Percentiles rank a stretch among this genome's conserved stretches.
Conservation (phyloP, 768 basidiomycete genomes). For the Cyclocybe cylindracea region DNA sequence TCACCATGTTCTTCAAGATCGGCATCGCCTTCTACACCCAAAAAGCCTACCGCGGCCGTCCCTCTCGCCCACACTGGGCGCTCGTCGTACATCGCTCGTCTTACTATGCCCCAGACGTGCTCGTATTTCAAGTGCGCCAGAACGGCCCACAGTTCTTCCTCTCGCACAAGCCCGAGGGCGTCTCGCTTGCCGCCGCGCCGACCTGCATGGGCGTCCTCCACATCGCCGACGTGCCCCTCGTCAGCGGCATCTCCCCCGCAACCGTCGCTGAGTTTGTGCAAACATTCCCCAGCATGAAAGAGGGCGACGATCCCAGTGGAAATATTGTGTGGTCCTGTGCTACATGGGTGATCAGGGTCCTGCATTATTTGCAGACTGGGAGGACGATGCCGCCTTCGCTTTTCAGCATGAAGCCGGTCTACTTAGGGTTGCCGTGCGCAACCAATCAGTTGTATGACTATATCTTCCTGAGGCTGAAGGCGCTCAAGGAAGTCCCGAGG, state of each 20-base stretch:
- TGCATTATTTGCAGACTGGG: neutral
- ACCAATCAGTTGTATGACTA: no score
- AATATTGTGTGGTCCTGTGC: slow-evolving; percentile 1
- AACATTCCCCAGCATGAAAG: neutral
- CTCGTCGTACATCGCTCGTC: slow-evolving; percentile 3
- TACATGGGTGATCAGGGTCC: slow-evolving; percentile 6
- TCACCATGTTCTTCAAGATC: neutral
- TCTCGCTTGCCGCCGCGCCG: neutral
- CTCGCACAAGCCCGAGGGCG: neutral
- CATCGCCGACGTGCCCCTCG: neutral
- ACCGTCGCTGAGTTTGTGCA: neutral
- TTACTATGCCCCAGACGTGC: neutral
- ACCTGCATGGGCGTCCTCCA: slow-evolving; percentile 3
- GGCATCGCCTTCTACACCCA: slow-evolving; percentile 9
- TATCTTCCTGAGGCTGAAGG: no score
- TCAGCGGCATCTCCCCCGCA: neutral
- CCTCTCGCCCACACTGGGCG: slow-evolving; percentile 6
- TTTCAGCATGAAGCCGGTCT: neutral
- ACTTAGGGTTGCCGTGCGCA: neutral
- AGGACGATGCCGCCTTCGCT: neutral
- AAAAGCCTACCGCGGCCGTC: neutral
- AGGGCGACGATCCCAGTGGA: slow-evolving; percentile 5
- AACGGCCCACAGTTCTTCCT: neutral
- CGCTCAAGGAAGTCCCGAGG: no score
- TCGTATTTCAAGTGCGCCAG: neutral